Percentiles rank a stretch among this genome's conserved stretches.
Evolutionary conservation across 805 yeast species (phyloP).

Genomic region (Saccharomyces jurei): DNA sequence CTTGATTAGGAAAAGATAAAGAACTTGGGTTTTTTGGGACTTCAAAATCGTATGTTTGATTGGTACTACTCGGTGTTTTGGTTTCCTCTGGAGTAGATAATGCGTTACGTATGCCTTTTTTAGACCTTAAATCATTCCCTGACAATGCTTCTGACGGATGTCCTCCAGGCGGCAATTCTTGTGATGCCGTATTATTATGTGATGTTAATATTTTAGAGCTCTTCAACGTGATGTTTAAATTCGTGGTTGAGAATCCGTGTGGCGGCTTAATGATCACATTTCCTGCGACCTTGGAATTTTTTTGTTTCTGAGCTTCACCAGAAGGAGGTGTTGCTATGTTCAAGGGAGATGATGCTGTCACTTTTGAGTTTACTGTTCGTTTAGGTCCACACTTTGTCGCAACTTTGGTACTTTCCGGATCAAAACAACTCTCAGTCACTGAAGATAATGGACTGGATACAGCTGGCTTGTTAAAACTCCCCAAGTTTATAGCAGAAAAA

Average conservation of each 20-base stretch:
- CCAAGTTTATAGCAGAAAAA: not conserved
- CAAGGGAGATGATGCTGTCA: not conserved
- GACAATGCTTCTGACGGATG: not conserved
- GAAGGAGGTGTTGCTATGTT: not conserved
- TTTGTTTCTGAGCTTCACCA: not conserved
- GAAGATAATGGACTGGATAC: constrained; percentile 13
- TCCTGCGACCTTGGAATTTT: not conserved
- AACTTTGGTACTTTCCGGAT: not conserved
- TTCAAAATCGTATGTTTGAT: not conserved
- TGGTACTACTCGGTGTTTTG: not conserved
- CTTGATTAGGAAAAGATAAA: not conserved
- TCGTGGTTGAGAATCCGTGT: not conserved
- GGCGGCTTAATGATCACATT: not conserved
- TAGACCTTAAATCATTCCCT: not conserved
- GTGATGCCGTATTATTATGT: not conserved
- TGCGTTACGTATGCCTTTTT: not conserved
- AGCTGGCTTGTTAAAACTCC: constrained; percentile 5
- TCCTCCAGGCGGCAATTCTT: not conserved
- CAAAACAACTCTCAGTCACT: constrained; percentile 8
- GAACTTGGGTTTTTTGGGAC: not conserved
- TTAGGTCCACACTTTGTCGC: not conserved
- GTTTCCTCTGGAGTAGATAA: not conserved
- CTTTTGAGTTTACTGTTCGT: not conserved
- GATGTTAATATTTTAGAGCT: not conserved
- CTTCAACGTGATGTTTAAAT: not conserved